Base-by-base conservation (phyloP, 2,329 filamentous ascomycete genomes). In the Fusarium sterilihyphosum region DNA sequence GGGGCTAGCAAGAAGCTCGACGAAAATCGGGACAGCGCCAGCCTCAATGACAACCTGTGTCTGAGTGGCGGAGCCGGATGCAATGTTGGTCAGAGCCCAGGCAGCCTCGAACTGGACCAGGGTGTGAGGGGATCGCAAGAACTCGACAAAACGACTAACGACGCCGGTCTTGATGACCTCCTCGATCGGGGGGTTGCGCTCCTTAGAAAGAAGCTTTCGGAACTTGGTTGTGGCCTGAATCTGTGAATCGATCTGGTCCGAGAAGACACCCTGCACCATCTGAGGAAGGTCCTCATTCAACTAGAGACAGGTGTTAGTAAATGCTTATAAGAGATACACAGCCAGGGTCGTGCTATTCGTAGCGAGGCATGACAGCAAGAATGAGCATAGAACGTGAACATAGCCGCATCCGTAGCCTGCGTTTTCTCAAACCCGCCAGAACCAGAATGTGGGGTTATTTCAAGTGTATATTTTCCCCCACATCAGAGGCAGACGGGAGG, bases 81-180 rank as follows among this genome's bases (percentile, higher is more conserved):
- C 96, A 84, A 99, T 99, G 88, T 99, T 99, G 88, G 96, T 99
- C 82, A 99, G 88, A 74, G 96, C 96, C 96, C 96, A 99, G 49
- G 96, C 96, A 80, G 96, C 96, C 88, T 99, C 96, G 82, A 99
- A 99, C 85, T 99, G 96, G 65, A 99, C 96, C 56, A 99, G 90
- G 40, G 96, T 98, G 85, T 99, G 96, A 75, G 96, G 96, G 64
- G 96, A 99, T 82, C 94, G 94, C 71, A 99, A 92, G 86, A 99
- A 99, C 85, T 98, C 95, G 85, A 99, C 96, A 81, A 99, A 99
- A 82, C 96, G 93, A 87, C 92, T 93, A 77, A 99, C 96, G 75
- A 99, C 96, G 81, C 96, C 96, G 68, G 96, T 98, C 90, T 98
- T 97, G 85, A 99, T 99, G 78, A 99, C 96, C 83, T 97, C 95